These are phyloP conservation scores for Aspergillus sp. DNA, from an alignment of 2,329 filamentous ascomycete genomes.

Conservation along the genomic window DNA sequence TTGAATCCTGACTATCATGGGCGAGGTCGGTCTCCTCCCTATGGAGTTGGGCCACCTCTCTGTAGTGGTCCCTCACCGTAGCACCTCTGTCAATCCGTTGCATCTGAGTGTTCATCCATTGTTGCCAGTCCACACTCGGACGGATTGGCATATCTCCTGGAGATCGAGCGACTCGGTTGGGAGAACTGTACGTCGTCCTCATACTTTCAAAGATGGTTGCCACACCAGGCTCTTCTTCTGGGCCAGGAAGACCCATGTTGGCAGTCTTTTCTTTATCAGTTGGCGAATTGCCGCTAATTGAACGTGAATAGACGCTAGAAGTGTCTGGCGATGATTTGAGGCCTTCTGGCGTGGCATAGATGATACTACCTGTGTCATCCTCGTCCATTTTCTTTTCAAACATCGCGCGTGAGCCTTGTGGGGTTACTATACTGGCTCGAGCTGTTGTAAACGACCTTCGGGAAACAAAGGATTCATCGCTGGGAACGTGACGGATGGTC, in stretches of 20 bases:
- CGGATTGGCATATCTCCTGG: conserved; percentile 10
- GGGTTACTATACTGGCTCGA: conserved; percentile 20
- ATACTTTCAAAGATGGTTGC: conserved; percentile 37
- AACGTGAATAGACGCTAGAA: conserved; percentile 46
- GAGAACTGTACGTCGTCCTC: conserved; percentile 30
- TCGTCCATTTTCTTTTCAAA: conserved; percentile 1
- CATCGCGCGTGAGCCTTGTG: conserved; percentile 13
- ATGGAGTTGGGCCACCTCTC: conserved; percentile 40
- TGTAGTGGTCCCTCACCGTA: conserved; percentile 32
- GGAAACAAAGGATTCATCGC: conserved; percentile 29
- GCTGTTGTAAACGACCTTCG: conserved; percentile 33
- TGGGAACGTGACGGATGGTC: conserved; percentile 33
- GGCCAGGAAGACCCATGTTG: conserved; percentile 3
- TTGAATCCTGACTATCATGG: neutral
- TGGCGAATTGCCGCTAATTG: conserved; percentile 35
- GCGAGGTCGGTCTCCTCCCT: conserved; percentile 19
- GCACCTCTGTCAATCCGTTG: conserved; percentile 27
- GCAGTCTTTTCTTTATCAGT: conserved; percentile 9
- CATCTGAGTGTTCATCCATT: conserved; percentile 39
- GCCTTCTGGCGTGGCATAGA: neutral
- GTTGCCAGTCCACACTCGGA: conserved; percentile 36
- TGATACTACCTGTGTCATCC: conserved; percentile 20
- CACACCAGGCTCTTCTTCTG: conserved; percentile 30
- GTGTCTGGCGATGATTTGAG: conserved; percentile 13
- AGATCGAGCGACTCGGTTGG: conserved; percentile 18